These are phyloP conservation scores for Dictyostelium discoideum DNA, from an alignment of 78 protist species.

Conservation along the genomic window dicty_2.7 NC_007089.4:1764501-1765000, in stretches of 20 bases:
- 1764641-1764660: constrained; percentile 24
- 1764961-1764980: constrained; percentile 86
- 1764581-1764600: constrained; percentile 86
- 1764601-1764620: constrained; percentile 50
- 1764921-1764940: constrained; percentile 82
- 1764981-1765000: constrained; percentile 67
- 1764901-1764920: constrained; percentile 69
- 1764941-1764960: constrained; percentile 83
- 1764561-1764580: constrained; percentile 86
- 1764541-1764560: constrained; percentile 73
- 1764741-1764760: constrained; percentile 83
- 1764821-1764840: constrained; percentile 59
- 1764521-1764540: constrained; percentile 13
- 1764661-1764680: constrained; percentile 15
- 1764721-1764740: constrained; percentile 92
- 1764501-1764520: constrained; percentile 37
- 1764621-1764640: constrained; percentile 47
- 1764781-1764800: constrained; percentile 15
- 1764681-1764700: constrained; percentile 65
- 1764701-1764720: constrained; percentile 93
- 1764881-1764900: constrained; percentile 26
- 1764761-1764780: neutral
- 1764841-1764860: constrained; percentile 91
- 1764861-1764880: constrained; percentile 41
- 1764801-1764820: neutral